A percentile compares a stretch with the other conserved stretches of the same genome.
Conservation (phyloP, 176 grass and related monocot species). For the Raddia distichophylla region DNA sequence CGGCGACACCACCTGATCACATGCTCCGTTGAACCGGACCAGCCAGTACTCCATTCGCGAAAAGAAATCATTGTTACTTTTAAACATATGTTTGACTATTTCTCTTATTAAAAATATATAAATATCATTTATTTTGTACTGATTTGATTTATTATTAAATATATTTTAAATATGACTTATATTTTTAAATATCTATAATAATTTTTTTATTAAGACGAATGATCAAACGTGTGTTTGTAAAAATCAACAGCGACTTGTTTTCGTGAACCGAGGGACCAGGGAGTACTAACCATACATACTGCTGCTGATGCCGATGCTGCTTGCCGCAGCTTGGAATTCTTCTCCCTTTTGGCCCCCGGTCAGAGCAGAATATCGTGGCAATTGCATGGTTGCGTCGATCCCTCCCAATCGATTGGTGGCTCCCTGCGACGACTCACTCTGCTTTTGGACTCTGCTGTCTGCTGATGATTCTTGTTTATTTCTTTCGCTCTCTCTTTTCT, state of each 20-base stretch:
- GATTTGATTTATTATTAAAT: too few species aligned
- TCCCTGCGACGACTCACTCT: background rate
- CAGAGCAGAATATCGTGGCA: background rate
- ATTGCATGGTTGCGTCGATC: background rate
- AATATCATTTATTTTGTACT: too few species aligned
- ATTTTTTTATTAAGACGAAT: too few species aligned
- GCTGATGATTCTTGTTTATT: background rate
- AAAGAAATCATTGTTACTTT: too few species aligned
- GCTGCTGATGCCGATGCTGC: background rate
- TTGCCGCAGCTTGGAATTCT: background rate
- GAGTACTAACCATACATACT: background rate
- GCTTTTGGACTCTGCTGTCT: background rate
- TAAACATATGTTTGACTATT: too few species aligned
- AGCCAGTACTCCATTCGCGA: background rate
- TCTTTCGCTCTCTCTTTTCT: background rate
- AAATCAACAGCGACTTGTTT: too few species aligned
- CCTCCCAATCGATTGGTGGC: background rate
- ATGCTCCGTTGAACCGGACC: constrained; percentile 29
- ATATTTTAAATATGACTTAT: too few species aligned
- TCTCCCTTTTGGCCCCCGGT: background rate
- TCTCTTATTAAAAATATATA: too few species aligned
- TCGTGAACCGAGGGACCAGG: too few species aligned
- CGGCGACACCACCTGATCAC: background rate
- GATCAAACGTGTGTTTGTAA: too few species aligned
- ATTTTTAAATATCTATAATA: too few species aligned